A percentile compares a stretch with the other conserved stretches of the same genome.
Conservation (phyloP, 1,284 basidiomycete genomes). For the Ceratobasidium papillatum region DNA sequence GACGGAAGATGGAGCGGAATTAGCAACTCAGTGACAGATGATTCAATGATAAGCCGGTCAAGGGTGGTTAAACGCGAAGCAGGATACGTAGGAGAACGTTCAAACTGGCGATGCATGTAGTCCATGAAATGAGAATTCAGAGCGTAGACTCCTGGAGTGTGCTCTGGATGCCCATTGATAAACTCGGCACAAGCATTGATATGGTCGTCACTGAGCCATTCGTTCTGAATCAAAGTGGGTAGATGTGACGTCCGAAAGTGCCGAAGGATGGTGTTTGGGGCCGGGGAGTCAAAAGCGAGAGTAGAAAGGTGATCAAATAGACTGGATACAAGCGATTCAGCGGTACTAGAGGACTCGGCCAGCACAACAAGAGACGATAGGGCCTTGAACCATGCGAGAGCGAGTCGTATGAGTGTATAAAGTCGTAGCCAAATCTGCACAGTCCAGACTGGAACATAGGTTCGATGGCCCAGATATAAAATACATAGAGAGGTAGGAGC, state of each 20-base stretch:
- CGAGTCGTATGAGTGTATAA: background rate
- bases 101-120: background rate
- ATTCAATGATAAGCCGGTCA: background rate
- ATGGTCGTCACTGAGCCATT: conserved; percentile 10
- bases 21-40: background rate
- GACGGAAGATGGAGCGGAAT: conserved; percentile 10
- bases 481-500: background rate
- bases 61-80: background rate
- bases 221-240: background rate
- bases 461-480: background rate
- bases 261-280: background rate
- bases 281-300: background rate
- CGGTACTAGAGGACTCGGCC: background rate
- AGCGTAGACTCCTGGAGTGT: background rate
- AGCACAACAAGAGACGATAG: background rate
- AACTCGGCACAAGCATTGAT: background rate
- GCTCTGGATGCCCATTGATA: conserved; percentile 8
- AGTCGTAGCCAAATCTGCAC: conserved; percentile 10
- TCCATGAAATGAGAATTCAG: conserved; percentile 9
- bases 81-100: background rate
- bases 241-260: conserved; percentile 11
- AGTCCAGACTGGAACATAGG: background rate
- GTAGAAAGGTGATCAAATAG: background rate
- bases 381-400: background rate
- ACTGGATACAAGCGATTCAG: background rate